Evolutionary conservation across 163 green algal species (phyloP), one percentile per base, ranked within the genome.

Genomic region (Volvox carteri): DNA sequence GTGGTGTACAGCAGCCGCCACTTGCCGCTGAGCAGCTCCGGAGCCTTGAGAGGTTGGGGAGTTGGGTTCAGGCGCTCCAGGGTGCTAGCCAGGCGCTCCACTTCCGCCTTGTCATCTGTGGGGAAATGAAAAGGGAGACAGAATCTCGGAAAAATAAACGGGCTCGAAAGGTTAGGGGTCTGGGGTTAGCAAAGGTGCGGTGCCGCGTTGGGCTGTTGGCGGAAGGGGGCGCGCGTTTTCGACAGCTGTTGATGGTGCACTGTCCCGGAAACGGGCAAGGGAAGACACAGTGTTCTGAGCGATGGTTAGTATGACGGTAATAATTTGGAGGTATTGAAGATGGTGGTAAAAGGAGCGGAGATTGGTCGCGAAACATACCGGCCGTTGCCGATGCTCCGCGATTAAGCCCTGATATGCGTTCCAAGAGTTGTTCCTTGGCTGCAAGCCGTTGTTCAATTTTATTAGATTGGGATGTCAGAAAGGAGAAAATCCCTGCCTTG

Each of bases 1-100:
- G 97, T 99, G 33, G 97, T 99, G 92, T 98, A 99, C 14, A 96
- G 72, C 85, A 98, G 91, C 75, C 93, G 75, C 93, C 95, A 97
- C 74, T 90, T 91, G 56, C 92, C 91, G 68, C 81, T 93, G 5
- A 94, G 67, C 37, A 95, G 86, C 23, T 94, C 85, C 0, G 92
- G 90, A 0, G 86, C 90, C 14, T 81, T 81, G n/a, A 97, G 91
- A 4, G 92, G 86, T 58, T 93, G 89, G 1, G 83, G 80, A 6
- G 86, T 96, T 41, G 95, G 95, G 79, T 97, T 97, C 12, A 93
- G 35, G 25, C 41, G 23, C 90, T 97, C 95, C 19, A 97, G 88
- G 23, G 67, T 65, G 21, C 44, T 76, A 0, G 92, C 80, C 18
- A 86, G 65, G 23, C 91, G 87, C n/a, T 94, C 92, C 16, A 95